Percentiles rank a stretch among this genome's conserved stretches.
Evolutionary conservation across 2,329 filamentous ascomycete species (phyloP).

Genomic region (Cryphonectria radicalis): DNA sequence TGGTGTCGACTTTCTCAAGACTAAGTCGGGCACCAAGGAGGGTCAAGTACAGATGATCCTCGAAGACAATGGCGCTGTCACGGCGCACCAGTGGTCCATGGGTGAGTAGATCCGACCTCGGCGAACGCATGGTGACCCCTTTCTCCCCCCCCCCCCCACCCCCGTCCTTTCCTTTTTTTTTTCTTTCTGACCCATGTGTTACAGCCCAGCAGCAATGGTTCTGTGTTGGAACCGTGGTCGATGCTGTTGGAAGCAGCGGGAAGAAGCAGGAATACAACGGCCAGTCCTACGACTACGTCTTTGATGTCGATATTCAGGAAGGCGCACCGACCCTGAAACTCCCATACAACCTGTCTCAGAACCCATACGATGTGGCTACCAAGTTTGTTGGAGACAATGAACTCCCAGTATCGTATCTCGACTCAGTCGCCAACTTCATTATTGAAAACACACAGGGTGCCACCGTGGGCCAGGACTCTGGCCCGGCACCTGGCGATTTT

Average conservation of each 20-base stretch:
- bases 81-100: conserved; percentile 85
- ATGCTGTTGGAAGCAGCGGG: conserved; percentile 81
- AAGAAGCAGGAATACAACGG: conserved; percentile 78
- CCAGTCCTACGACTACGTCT: conserved; percentile 93
- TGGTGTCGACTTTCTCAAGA: conserved; percentile 81
- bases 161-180: background rate
- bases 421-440: conserved; percentile 93
- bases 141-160: background rate
- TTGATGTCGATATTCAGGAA: conserved; percentile 95
- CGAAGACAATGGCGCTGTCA: conserved; percentile 79
- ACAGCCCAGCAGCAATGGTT: conserved; percentile 73
- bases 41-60: conserved; percentile 93
- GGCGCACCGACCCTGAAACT: conserved; percentile 90
- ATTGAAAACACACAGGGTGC: conserved; percentile 86
- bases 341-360: conserved; percentile 91
- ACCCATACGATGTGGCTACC: conserved; percentile 87
- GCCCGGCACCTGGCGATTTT: conserved; percentile 64
- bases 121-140: too few relatives aligned
- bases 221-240: conserved; percentile 91
- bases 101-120: conserved; percentile 35
- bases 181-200: conserved; percentile 33
- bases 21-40: conserved; percentile 89
- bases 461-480: conserved; percentile 69
- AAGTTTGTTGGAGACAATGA: conserved; percentile 92
- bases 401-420: conserved; percentile 82